Percentiles rank a stretch among this genome's conserved stretches.
Conservation (phyloP, 805 yeast species). For the Starmerella riodocensis region DNA sequence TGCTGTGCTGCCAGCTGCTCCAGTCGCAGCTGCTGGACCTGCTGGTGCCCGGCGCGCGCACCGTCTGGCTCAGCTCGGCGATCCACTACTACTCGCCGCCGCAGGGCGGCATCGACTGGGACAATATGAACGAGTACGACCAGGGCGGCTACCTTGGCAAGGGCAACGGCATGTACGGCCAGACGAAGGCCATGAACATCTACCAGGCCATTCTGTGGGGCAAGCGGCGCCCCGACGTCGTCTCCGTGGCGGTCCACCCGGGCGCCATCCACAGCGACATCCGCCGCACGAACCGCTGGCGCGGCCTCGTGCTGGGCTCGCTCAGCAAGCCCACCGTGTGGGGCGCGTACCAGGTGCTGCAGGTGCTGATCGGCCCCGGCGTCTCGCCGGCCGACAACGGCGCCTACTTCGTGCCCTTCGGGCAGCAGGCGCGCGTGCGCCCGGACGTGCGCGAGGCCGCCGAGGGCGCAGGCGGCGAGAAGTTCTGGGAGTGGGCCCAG, state of each 20-base stretch:
- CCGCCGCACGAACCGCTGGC: constrained; percentile 23
- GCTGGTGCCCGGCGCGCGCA: constrained; percentile 30
- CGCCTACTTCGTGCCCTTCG: constrained; percentile 33
- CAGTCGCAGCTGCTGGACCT: constrained; percentile 28
- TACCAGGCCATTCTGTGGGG: constrained; percentile 31
- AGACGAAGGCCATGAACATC: constrained; percentile 35
- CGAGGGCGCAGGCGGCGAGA: constrained; percentile 28
- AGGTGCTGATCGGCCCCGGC: constrained; percentile 31
- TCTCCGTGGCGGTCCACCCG: constrained; percentile 32
- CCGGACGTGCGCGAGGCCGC: constrained; percentile 29
- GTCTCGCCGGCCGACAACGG: constrained; percentile 28
- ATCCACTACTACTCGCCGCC: constrained; percentile 28
- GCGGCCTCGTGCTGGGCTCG: constrained; percentile 14
- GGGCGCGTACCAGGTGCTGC: constrained; percentile 37
- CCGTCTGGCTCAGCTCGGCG: constrained; percentile 36
- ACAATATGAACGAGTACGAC: constrained; percentile 27
- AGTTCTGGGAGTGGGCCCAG: constrained; percentile 29
- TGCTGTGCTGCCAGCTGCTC: constrained; percentile 34
- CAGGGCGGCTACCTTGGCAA: constrained; percentile 15
- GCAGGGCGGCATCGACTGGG: constrained; percentile 31
- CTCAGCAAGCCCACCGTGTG: constrained; percentile 22
- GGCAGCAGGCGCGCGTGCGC: constrained; percentile 29
- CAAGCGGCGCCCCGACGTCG: constrained; percentile 24
- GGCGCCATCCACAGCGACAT: constrained; percentile 32
- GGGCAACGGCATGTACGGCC: constrained; percentile 30